Evolutionary conservation across 2,329 filamentous ascomycete species (phyloP).

Genomic region (Akanthomyces dipterigenus): DNA sequence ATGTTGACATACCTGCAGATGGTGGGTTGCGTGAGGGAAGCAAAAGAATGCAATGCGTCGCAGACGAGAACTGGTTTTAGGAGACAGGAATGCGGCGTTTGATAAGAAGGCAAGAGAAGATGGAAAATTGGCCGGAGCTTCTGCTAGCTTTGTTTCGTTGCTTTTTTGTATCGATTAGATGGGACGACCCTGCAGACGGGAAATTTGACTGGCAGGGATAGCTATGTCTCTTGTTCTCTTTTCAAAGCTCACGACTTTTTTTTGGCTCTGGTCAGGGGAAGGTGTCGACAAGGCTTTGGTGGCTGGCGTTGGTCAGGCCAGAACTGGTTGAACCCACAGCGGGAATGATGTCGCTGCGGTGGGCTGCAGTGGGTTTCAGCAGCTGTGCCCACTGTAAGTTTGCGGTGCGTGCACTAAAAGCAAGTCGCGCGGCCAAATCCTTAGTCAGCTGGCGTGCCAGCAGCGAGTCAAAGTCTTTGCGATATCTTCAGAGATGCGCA

Average conservation of each 20-base stretch:
- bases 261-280: background rate
- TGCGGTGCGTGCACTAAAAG: background rate
- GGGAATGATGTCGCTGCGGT: background rate
- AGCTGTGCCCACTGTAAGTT: background rate
- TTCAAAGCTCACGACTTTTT: background rate
- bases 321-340: background rate
- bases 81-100: slow-evolving; percentile 4
- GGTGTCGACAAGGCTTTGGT: background rate
- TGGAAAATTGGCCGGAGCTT: background rate
- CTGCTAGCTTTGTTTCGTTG: background rate
- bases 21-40: background rate
- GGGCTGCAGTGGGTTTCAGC: background rate
- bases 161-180: background rate
- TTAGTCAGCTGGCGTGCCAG: slow-evolving; percentile 4
- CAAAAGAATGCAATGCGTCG: slow-evolving; percentile 2
- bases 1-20: slow-evolving; percentile 7
- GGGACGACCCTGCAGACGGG: background rate
- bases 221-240: background rate
- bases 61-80: background rate
- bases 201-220: slow-evolving; percentile 5
- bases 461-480: background rate
- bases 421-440: background rate
- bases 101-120: background rate
- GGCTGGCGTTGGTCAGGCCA: background rate
- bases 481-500: background rate